Evolutionary conservation across 2,329 filamentous ascomycete genomes (phyloP), one percentile per base, ranked within the genome.

Genomic region (Ustilaginoidea virens): DNA sequence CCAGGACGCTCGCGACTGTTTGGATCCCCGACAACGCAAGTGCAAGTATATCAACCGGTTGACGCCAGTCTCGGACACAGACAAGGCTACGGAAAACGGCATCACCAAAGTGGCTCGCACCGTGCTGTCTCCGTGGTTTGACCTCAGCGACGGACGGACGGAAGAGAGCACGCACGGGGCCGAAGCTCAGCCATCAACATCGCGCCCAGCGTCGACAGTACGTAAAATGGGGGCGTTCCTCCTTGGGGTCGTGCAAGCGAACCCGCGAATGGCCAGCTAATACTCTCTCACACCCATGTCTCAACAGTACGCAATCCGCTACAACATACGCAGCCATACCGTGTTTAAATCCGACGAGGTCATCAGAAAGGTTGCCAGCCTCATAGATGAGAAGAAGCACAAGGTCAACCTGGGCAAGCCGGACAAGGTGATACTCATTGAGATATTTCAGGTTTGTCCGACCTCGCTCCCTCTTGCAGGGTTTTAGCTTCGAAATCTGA

Each of bases 241-340:
- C n/a, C n/a, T n/a, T n/a, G n/a, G n/a, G n/a, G n/a, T n/a, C n/a
- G n/a, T n/a, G n/a, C n/a, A n/a, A n/a, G n/a, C n/a, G n/a, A n/a
- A n/a, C n/a, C n/a, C n/a, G n/a, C n/a, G n/a, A n/a, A n/a, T n/a
- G n/a, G n/a, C n/a, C n/a, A n/a, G n/a, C n/a, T n/a, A n/a, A n/a
- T n/a, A n/a, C n/a, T n/a, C n/a, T n/a, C n/a, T n/a, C n/a, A n/a
- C n/a, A n/a, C n/a, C n/a, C n/a, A n/a, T n/a, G n/a, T n/a, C n/a
- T n/a, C n/a, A 8, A 8, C 14, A 87, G 80, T 90, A 83, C 52
- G 81, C 80, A n/a, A 86, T 92, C 40, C 72, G 81, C 25, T 71
- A 77, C n/a, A 78, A 70, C 10, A 70, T 82, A 36, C 73, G 81
- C 31, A 81, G 80, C 43, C 75, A 86, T 52, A 74, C 62, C 39